Evolutionary conservation across 192 early-diverging fungal species (phyloP).

Genomic region (Gigaspora rosea): DNA sequence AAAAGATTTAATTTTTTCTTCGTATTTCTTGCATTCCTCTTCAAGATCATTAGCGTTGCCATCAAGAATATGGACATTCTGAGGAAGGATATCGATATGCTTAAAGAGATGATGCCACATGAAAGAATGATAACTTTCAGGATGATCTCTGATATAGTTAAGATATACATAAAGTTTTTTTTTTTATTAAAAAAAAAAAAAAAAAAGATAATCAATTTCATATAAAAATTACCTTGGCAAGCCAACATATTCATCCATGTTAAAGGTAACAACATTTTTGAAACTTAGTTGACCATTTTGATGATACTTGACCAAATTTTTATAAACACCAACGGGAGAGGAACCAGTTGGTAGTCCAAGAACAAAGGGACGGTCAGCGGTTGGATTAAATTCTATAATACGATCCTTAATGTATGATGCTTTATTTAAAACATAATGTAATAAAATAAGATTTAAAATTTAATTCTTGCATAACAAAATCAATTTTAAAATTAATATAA

Average conservation of each 20-base stretch:
- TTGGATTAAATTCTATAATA: conserved; percentile 76
- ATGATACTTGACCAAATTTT: conserved; percentile 72
- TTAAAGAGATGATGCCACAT: conserved; percentile 93
- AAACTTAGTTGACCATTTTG: conserved; percentile 71
- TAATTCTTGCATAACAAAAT: background rate
- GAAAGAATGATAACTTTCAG: conserved; percentile 88
- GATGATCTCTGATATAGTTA: conserved; percentile 62
- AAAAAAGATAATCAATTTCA: background rate
- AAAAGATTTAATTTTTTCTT: conserved; percentile 74
- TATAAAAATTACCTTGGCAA: conserved; percentile 58
- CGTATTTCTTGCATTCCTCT: conserved; percentile 77
- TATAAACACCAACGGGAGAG: conserved; percentile 82
- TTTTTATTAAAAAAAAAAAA: background rate
- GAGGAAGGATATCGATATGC: conserved; percentile 78
- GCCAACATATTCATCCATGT: conserved; percentile 90
- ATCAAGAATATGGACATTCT: conserved; percentile 85
- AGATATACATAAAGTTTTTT: background rate
- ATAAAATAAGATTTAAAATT: background rate
- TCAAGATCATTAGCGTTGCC: conserved; percentile 83
- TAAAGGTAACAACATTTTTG: conserved; percentile 84
- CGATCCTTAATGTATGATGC: conserved; percentile 81
- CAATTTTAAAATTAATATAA: conserved; percentile 2
- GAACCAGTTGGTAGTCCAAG: conserved; percentile 86
- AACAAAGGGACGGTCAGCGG: conserved; percentile 76
- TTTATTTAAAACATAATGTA: background rate